These are phyloP conservation scores for Myriosclerotinia scirpicola DNA, from an alignment of 2,329 filamentous ascomycete species.

Conservation along the genomic window DNA sequence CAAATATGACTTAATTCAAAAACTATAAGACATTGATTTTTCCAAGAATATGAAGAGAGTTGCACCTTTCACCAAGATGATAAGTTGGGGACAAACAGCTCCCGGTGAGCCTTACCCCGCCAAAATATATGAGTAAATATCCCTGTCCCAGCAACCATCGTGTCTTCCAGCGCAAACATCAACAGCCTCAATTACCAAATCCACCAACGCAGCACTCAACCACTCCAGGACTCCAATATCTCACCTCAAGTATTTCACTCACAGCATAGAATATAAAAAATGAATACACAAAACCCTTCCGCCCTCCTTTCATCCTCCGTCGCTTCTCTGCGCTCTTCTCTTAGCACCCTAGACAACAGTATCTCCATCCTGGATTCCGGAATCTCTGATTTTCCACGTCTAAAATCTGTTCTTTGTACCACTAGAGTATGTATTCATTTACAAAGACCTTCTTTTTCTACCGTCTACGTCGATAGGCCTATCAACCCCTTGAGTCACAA, in stretches of 20 bases:
- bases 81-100: background rate
- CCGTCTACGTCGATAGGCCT: background rate
- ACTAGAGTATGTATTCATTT: slow-evolving; percentile 39
- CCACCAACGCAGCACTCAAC: background rate
- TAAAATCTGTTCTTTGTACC: slow-evolving; percentile 41
- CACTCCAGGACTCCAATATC: background rate
- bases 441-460: background rate
- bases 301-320: slow-evolving; percentile 33
- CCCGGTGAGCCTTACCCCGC: slow-evolving; percentile 12
- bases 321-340: slow-evolving; percentile 41
- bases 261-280: background rate
- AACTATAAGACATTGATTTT: background rate
- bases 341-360: slow-evolving; percentile 43
- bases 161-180: background rate
- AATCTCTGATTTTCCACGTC: slow-evolving; percentile 41
- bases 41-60: background rate
- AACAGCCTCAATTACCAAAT: background rate
- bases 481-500: background rate
- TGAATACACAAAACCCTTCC: slow-evolving; percentile 11
- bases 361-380: slow-evolving; percentile 43
- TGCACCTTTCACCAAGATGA: background rate
- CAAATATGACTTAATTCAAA: background rate
- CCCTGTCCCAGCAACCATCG: slow-evolving; percentile 10
- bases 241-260: background rate
- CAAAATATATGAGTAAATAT: background rate